Conservation (phyloP, 2,329 filamentous ascomycete genomes). For the Aspergillus persii region DNA sequence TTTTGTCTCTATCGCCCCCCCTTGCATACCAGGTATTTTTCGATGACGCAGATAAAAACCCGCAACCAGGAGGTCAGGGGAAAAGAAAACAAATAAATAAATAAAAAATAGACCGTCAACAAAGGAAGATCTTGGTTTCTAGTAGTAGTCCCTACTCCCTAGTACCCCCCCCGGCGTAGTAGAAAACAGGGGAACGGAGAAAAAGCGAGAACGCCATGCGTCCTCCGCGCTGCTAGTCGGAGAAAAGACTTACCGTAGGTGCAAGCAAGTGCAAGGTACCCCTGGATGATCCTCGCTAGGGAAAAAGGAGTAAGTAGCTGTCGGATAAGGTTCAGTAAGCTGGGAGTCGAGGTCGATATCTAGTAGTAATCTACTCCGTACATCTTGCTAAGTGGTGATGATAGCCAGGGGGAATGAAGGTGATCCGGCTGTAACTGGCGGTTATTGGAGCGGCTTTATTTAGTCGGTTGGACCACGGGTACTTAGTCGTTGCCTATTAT, state of each 20-base stretch:
- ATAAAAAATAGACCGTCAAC: too few species aligned
- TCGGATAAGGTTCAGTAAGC: background rate
- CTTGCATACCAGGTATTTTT: background rate
- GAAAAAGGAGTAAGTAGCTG: background rate
- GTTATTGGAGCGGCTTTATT: too few species aligned
- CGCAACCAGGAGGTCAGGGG: background rate
- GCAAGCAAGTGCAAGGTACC: background rate
- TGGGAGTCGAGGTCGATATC: too few species aligned
- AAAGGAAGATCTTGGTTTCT: too few species aligned
- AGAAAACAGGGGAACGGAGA: background rate
- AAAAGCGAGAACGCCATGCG: background rate
- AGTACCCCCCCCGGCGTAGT: too few species aligned
- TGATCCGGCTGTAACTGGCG: background rate
- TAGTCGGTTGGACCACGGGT: too few species aligned
- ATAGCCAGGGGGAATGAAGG: background rate
- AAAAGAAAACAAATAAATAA: background rate
- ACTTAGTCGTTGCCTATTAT: too few species aligned
- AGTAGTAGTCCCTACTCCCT: too few species aligned
- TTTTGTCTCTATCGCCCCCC: background rate
- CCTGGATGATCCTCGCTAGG: background rate
- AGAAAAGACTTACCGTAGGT: background rate
- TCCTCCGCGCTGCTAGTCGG: background rate
- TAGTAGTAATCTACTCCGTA: too few species aligned
- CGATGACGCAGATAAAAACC: background rate
- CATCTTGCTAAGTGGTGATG: too few species aligned